Evolutionary conservation across 176 grass and related monocot genomes (phyloP), one percentile per base, ranked within the genome.

Genomic region (Carex myosuroides): DNA sequence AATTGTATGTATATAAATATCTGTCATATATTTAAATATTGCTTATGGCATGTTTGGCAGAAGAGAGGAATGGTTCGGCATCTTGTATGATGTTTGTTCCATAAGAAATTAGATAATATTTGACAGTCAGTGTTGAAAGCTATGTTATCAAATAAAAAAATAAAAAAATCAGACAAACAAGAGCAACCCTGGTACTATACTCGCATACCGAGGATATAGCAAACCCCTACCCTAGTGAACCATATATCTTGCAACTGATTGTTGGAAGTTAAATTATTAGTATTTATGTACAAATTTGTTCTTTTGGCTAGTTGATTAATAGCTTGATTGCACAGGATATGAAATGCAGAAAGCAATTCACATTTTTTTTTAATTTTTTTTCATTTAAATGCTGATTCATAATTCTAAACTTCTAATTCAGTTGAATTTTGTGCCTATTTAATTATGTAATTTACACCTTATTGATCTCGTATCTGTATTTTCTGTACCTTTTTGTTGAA

Each of bases 401-500:
- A 56, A 21, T 56, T 76, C 21, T 33, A 52, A 77, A 77, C 5
- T 77, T 56, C 22, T 32, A 17, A 56, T 56, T 32, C 13, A 32
- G 50, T 77, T 77, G 13, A 77, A 55, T 13, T 30, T 52, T 24
- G 2, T 77, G 50, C 13, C 13, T 46, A 64, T 81, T 42, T 63
- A 46, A 44, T 35, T 24, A 2, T 81, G 58, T 81, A 13, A 13
- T 48, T 12, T 53, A 54, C 6, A 32, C 13, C 26, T 67, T 16
- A 67, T 30, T 54, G 17, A 83, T 68, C 17, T 68, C 54, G 35
- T 12, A 68, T 68, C 2, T 53, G 41, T 83, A 64, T 82, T 39
- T 26, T 65, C 32, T 67, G 39, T 65, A 29, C 29, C 83, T 83
- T 50, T 84, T 73, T 78, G 80, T 93, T 88, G 83, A 81, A 83